Base-by-base conservation (phyloP, 2,329 filamentous ascomycete genomes). In the Aureobasidium vineae region DNA sequence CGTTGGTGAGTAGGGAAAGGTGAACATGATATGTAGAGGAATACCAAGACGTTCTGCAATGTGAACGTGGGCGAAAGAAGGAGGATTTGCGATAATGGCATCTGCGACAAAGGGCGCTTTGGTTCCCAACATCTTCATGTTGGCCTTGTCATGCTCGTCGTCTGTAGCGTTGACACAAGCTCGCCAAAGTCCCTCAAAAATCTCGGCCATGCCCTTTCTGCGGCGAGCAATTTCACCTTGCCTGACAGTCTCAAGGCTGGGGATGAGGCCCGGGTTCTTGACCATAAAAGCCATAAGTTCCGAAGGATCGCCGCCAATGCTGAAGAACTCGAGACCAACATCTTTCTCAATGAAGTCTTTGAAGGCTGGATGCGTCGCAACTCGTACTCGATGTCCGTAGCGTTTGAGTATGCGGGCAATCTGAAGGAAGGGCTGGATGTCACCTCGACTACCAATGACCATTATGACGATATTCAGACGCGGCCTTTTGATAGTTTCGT, bases 201-300 rank as follows among this genome's bases (percentile, higher is more conserved):
- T 94, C 68, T 90, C 88, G 2, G 85, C 89, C 88, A 94, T 93
- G 56, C 86, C 84, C 5, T 84, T 82, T 45, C 91, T 81, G 36
- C 89, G 81, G 28, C 83, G 81, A 0, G 87, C 85, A 67, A 94
- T 88, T 70, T 94, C 90, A 3, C 90, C 90, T 1, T 87, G 85
- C 69, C 86, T 88, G 65, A 94, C 84, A 0, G 88, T 89, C 69
- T 90, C 86, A 28, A 93, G 79, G 1, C 84, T 89, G 0, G 91
- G 90, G 2, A 95, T 89, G 75, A 94, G 82, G 4, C 90, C 90
- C 0, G 82, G 90, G 72, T 94, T 92, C 78, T 92, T 92, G 40
- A 93, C 90, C 91, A 95, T 94, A 75, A 92, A 94, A 0, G 89
- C 88, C 91, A 94, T 94, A 1, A 95, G 80, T 75, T 93, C 90